Base-by-base conservation (phyloP, 257 asterid species). In the Jacaranda copaia region DNA sequence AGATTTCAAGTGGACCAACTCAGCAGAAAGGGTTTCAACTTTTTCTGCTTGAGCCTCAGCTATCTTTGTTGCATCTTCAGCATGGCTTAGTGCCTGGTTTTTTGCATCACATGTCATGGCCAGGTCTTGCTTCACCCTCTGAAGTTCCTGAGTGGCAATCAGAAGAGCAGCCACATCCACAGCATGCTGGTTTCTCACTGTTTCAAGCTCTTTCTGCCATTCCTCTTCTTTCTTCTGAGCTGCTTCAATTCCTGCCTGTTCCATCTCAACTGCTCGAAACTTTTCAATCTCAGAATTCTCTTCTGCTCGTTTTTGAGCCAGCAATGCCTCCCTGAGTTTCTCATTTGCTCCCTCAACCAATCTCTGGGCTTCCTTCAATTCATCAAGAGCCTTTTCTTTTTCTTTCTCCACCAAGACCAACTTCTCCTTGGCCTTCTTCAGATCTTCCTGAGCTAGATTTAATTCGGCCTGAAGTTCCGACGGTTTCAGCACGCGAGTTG, bases 231-330 rank as follows among this genome's bases (percentile, higher is more conserved):
- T 93, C 89, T 79, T 90, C 81, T 90, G 94, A 77, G 89, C 83
- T 40, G 93, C 88, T 83, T 96, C 98, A 25, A 96, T 93, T 73
- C 97, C 93, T 15, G 92, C 92, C 80, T 96, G 97, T 81, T 95
- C 97, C 92, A 93, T 81, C 86, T 96, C 98, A 63, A 93, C 86
- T 16, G 97, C 94, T 60, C 93, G 88, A 67, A 96, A 96, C 77
- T 86, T 93, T 77, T 96, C 98, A 40, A 96, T 88, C 87, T 96
- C 99, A 3, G 96, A 87, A 83, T 77, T 68, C 79, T 91, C 98
- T 81, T 93, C 97, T 1, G 97, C 97, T 77, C 88, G 92, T 70
- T 90, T 96, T 77, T 84, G 96, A 63, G 97, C 96, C 80, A 85
- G 81, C 86, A 89, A 46, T 67, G 97, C 99, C 86, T 93, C 97